phyloP scores from a whole-genome alignment of 1,139 yeast species.

The Blastobotrys malaysiensis region DNA sequence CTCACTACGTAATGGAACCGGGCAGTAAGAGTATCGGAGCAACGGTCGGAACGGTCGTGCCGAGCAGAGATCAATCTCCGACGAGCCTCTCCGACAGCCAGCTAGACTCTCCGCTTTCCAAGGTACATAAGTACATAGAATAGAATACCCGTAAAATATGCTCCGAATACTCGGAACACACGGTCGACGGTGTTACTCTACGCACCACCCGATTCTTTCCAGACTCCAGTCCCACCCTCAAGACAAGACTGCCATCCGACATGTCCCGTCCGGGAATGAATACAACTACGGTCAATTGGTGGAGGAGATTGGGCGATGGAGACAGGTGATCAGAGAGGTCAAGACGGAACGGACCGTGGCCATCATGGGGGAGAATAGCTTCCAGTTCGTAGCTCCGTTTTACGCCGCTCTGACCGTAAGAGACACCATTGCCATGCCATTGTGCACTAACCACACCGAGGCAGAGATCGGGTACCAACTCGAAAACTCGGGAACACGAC shows the following conservation, averaged over 20 bases:
- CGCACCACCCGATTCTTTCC: conserved; percentile 24
- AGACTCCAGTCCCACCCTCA: conserved; percentile 22
- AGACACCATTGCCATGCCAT: conserved; percentile 30
- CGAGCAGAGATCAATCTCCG: not conserved
- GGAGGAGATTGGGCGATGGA: conserved; percentile 29
- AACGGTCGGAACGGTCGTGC: not conserved
- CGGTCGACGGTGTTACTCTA: not conserved
- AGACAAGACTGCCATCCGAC: conserved; percentile 30
- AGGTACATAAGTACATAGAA: no score
- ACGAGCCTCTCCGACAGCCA: no score
- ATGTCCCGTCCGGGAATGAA: conserved; percentile 30
- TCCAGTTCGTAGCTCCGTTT: conserved; percentile 30
- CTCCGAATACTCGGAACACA: not conserved
- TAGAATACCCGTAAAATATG: not conserved
- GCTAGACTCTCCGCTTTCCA: no score
- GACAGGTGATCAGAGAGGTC: conserved; percentile 17
- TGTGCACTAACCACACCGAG: conserved; percentile 34
- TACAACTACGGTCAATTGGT: conserved; percentile 31
- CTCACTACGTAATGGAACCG: no score
- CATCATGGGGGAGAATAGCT: conserved; percentile 35
- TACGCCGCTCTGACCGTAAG: conserved; percentile 30
- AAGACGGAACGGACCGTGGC: conserved; percentile 21
- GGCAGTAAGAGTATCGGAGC: no score
- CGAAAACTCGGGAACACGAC: conserved; percentile 28
- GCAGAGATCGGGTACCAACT: conserved; percentile 33